Conservation (phyloP, 768 basidiomycete genomes). For the Serendipita sp. region DNA sequence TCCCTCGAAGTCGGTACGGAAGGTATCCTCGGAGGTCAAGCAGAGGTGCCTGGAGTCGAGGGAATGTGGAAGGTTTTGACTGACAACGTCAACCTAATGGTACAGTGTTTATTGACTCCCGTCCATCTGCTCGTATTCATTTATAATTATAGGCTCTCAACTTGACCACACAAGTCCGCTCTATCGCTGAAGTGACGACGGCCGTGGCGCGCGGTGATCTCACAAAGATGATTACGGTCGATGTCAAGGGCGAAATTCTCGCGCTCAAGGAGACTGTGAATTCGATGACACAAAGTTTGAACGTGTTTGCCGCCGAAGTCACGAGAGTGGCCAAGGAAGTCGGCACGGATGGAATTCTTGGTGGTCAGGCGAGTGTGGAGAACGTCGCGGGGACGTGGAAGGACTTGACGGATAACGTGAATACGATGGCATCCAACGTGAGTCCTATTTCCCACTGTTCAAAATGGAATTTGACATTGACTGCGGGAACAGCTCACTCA, state of each 20-base stretch:
- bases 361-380: slow-evolving; percentile 84
- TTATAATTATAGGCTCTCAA: slow-evolving; percentile 41
- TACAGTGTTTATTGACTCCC: slow-evolving; percentile 2
- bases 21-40: slow-evolving; percentile 87
- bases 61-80: slow-evolving; percentile 75
- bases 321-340: slow-evolving; percentile 80
- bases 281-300: slow-evolving; percentile 79
- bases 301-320: slow-evolving; percentile 70
- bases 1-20: slow-evolving; percentile 84
- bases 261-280: slow-evolving; percentile 78
- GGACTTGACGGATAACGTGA: slow-evolving; percentile 89
- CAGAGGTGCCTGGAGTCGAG: slow-evolving; percentile 77
- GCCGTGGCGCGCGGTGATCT: slow-evolving; percentile 89
- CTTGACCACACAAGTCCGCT: slow-evolving; percentile 79
- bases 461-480: slow-evolving; percentile 3
- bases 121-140: neutral
- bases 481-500: slow-evolving; percentile 46
- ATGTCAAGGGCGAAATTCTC: slow-evolving; percentile 82
- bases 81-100: slow-evolving; percentile 10
- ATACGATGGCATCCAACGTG: slow-evolving; percentile 87
- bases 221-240: slow-evolving; percentile 82
- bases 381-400: slow-evolving; percentile 97
- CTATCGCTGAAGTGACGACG: slow-evolving; percentile 85
- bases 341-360: slow-evolving; percentile 88
- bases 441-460: slow-evolving; percentile 16